Evolutionary conservation across 441 rosid genomes (phyloP).

Genomic region (Populus tomentosa): DNA sequence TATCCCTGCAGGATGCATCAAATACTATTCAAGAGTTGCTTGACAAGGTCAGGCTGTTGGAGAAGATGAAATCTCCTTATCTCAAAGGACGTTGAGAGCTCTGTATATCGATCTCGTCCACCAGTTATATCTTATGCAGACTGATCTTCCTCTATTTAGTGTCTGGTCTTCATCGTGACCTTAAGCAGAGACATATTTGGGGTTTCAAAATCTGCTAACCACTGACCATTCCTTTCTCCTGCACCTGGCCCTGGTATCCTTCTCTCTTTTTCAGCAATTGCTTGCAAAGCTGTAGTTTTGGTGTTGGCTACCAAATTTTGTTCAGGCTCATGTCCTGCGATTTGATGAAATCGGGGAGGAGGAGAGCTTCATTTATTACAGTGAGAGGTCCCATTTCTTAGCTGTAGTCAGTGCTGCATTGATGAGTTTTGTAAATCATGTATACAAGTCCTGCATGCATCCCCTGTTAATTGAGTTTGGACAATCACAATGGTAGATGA

Average conservation of each 20-base stretch:
- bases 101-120: not conserved
- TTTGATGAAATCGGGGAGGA: not conserved
- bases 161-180: not conserved
- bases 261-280: not conserved
- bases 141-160: not conserved
- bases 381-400: not conserved
- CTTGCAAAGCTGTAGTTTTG: not conserved
- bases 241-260: not conserved
- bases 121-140: not conserved
- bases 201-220: not conserved
- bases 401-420: not conserved
- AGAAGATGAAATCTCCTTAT: constrained; percentile 31
- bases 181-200: not conserved
- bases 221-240: not conserved
- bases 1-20: constrained; percentile 48
- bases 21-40: constrained; percentile 42
- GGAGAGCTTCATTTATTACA: not conserved
- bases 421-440: not conserved
- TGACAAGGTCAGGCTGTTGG: constrained; percentile 48
- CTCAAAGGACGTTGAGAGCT: constrained; percentile 6
- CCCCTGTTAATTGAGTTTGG: not conserved
- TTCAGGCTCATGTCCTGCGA: not conserved
- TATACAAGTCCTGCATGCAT: not conserved
- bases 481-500: not conserved
- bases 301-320: not conserved